These are phyloP conservation scores for Chytriomyces confervae DNA, from an alignment of 192 early-diverging fungal species.

Conservation along the genomic window DNA sequence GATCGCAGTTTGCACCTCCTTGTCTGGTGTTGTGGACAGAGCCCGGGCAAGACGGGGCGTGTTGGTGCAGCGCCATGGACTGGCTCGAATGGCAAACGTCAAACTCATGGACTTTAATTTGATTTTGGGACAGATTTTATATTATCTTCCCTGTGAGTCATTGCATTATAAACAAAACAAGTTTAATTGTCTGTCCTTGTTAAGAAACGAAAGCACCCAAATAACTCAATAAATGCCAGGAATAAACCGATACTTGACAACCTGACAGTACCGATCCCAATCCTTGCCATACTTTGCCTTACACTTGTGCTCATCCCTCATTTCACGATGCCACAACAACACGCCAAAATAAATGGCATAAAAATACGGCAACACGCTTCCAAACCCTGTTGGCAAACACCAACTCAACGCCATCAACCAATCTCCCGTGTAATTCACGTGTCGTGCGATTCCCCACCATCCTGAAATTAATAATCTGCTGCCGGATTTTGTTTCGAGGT, in stretches of 20 bases:
- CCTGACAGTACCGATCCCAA: conserved; percentile 85
- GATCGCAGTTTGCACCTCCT: background rate
- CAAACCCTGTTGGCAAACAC: conserved; percentile 87
- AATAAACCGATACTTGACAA: conserved; percentile 85
- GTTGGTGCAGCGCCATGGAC: background rate
- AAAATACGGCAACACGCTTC: conserved; percentile 86
- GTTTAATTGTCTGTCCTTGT: too few relatives aligned
- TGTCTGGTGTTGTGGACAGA: background rate
- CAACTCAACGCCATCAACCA: conserved; percentile 91
- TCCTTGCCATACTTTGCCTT: conserved; percentile 90
- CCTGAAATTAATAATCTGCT: conserved; percentile 80
- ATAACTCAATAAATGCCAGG: conserved; percentile 54
- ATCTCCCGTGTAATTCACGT: conserved; percentile 95
- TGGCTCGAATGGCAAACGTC: too few relatives aligned
- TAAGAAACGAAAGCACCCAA: background rate
- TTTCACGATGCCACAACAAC: conserved; percentile 85
- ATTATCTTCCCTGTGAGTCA: too few relatives aligned
- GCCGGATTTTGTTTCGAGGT: conserved; percentile 83
- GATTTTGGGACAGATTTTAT: too few relatives aligned
- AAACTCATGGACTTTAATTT: too few relatives aligned
- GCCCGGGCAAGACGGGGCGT: background rate
- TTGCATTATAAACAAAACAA: too few relatives aligned
- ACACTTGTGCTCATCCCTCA: conserved; percentile 91
- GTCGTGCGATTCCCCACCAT: conserved; percentile 95
- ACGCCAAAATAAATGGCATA: conserved; percentile 92